phyloP scores from a whole-genome alignment of 306 rosid species.

The Carpinus viminea region DNA sequence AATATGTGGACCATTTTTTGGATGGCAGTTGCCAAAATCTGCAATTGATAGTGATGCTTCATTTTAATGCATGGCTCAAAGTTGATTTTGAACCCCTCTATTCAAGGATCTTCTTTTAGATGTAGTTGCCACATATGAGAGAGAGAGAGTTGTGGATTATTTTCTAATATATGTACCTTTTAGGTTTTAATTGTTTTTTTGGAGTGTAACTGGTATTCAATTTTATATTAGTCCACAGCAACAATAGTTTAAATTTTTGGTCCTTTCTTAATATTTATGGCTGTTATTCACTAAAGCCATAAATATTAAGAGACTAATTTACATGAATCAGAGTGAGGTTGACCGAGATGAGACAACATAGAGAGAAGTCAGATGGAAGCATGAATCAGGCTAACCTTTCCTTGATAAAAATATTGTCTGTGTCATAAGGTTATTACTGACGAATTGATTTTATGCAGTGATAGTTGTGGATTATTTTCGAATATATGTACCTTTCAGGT shows the following conservation, averaged over 20 bases:
- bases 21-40: neutral
- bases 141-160: neutral
- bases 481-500: neutral
- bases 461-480: neutral
- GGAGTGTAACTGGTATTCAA: neutral
- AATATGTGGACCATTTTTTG: neutral
- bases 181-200: neutral
- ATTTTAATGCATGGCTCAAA: neutral
- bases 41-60: neutral
- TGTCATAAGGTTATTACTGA: neutral
- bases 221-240: neutral
- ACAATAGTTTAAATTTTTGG: neutral
- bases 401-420: neutral
- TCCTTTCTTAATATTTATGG: neutral
- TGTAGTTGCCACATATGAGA: neutral
- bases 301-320: neutral
- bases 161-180: neutral
- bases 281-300: neutral
- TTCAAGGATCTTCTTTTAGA: neutral
- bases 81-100: neutral
- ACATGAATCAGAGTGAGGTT: neutral
- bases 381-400: neutral
- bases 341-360: too few species aligned
- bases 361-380: neutral
- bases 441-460: neutral